A percentile compares a stretch with the other conserved stretches of the same genome.
phyloP scores from a whole-genome alignment of 805 yeast species.

The Schwanniomyces pseudopolymorphus region DNA sequence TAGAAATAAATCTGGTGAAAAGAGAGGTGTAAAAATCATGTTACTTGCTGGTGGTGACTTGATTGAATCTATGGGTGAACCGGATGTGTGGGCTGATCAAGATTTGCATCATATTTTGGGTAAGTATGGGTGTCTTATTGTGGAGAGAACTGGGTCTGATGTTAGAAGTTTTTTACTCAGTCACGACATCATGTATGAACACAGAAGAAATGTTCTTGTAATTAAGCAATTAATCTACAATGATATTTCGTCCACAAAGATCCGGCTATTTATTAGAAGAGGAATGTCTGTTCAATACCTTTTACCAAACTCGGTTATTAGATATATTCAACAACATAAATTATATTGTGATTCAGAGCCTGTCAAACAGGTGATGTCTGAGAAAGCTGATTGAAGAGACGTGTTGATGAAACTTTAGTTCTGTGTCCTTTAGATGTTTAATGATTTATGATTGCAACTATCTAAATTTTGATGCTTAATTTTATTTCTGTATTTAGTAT shows the following conservation, averaged over 20 bases:
- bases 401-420: background rate
- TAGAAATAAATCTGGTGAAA: constrained; percentile 52
- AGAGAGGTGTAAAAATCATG: constrained; percentile 90
- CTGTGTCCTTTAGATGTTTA: background rate
- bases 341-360: constrained; percentile 90
- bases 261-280: constrained; percentile 84
- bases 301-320: constrained; percentile 88
- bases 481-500: background rate
- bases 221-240: constrained; percentile 95
- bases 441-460: background rate
- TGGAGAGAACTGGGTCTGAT: constrained; percentile 95
- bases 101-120: constrained; percentile 95
- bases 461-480: background rate
- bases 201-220: constrained; percentile 86
- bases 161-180: constrained; percentile 88
- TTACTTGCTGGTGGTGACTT: constrained; percentile 96
- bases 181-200: constrained; percentile 97
- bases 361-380: constrained; percentile 75
- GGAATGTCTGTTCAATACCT: constrained; percentile 97
- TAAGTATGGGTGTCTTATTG: constrained; percentile 92
- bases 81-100: constrained; percentile 97
- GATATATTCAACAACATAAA: constrained; percentile 91
- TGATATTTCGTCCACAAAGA: constrained; percentile 94
- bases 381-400: constrained; percentile 19
- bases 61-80: constrained; percentile 99